Conservation (phyloP, 192 early-diverging fungal genomes). For the Coemansia sp. region DNA sequence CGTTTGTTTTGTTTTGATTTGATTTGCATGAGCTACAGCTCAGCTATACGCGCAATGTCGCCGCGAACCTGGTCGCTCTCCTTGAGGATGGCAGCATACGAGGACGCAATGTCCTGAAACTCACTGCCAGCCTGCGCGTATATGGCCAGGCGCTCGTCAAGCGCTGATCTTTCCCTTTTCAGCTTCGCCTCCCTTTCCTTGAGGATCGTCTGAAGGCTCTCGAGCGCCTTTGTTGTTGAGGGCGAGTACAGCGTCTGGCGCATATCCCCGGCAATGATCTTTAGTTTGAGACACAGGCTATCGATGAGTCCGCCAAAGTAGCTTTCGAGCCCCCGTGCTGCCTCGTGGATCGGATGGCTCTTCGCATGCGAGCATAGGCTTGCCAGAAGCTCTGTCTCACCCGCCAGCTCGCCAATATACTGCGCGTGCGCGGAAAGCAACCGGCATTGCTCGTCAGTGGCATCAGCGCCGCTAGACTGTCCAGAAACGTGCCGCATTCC, state of each 20-base stretch:
- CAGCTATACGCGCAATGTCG: constrained; percentile 34
- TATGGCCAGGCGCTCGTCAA: constrained; percentile 49
- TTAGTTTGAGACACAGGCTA: constrained; percentile 46
- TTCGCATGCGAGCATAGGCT: constrained; percentile 20
- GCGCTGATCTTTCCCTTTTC: constrained; percentile 28
- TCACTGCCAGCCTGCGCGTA: constrained; percentile 44
- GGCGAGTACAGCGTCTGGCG: constrained; percentile 39
- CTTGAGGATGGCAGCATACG: constrained; percentile 32
- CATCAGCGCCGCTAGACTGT: constrained; percentile 7
- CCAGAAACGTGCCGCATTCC: constrained; percentile 9
- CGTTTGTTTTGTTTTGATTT: too few relatives aligned
- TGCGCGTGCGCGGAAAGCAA: constrained; percentile 32
- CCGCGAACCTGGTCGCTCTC: constrained; percentile 33
- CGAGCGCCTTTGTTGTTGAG: constrained; percentile 19
- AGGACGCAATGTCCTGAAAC: constrained; percentile 45
- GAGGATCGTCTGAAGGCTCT: constrained; percentile 19
- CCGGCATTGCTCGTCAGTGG: constrained; percentile 18
- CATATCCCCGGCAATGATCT: constrained; percentile 43
- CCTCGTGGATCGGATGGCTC: constrained; percentile 29
- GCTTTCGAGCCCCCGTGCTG: constrained; percentile 33
- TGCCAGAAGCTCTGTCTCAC: constrained; percentile 25
- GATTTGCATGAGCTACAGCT: constrained; percentile 21
- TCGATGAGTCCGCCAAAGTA: constrained; percentile 54
- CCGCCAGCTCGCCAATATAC: constrained; percentile 27
- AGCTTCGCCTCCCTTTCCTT: constrained; percentile 20